Conservation (phyloP, 352 stramenopile genomes). For the Phytophthora colocasiae region DNA sequence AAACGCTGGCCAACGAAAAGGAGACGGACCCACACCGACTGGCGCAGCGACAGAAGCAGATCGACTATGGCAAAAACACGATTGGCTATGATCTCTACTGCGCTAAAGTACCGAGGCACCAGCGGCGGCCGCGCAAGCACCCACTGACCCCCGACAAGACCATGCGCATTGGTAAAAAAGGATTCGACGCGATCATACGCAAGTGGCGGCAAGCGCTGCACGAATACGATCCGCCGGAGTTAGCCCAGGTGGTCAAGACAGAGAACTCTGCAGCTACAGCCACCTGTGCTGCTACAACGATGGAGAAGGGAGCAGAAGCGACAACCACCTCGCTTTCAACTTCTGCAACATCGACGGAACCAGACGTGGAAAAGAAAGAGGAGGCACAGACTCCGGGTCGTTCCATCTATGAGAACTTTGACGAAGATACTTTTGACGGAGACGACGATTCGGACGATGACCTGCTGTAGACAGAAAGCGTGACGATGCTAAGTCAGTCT, state of each 20-base stretch:
- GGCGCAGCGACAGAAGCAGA: conserved; percentile 93
- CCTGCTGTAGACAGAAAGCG: conserved; percentile 52
- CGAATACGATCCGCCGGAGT: conserved; percentile 79
- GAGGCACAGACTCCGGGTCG: conserved; percentile 7
- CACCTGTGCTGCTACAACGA: neutral
- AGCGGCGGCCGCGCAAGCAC: conserved; percentile 54
- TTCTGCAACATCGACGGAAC: conserved; percentile 3
- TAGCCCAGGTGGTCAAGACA: conserved; percentile 33
- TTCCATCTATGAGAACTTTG: conserved; percentile 82
- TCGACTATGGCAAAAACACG: conserved; percentile 94
- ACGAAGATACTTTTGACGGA: conserved; percentile 58
- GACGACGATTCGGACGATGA: conserved; percentile 72
- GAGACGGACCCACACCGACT: conserved; percentile 85
- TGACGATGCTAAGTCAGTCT: neutral
- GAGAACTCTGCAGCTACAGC: neutral
- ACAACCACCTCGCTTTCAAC: conserved; percentile 1
- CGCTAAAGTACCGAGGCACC: conserved; percentile 57
- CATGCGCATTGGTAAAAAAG: conserved; percentile 76
- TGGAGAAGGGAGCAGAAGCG: neutral
- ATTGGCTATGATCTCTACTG: conserved; percentile 91
- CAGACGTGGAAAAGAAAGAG: conserved; percentile 3
- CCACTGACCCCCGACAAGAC: conserved; percentile 87
- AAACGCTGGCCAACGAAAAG: conserved; percentile 61
- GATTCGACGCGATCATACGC: conserved; percentile 82
- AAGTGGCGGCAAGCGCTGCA: conserved; percentile 86